Percentiles rank a stretch among this genome's conserved stretches.
phyloP scores from a whole-genome alignment of 768 basidiomycete genomes.

The Boletus huronensis region DNA sequence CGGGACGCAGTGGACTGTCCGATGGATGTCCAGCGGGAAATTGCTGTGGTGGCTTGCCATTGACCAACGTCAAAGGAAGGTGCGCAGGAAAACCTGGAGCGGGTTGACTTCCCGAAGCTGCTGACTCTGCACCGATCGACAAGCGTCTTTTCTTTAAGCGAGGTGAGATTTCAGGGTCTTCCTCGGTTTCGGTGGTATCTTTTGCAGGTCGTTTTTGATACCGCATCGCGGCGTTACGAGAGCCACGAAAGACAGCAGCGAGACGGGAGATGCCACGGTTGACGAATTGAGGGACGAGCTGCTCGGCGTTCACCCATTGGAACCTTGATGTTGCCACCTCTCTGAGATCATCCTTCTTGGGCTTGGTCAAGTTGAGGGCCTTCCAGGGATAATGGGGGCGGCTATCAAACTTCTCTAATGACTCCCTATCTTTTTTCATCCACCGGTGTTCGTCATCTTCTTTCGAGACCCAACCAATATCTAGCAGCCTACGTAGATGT shows the following conservation, averaged over 20 bases:
- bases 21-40: constrained; percentile 25
- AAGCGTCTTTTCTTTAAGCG: constrained; percentile 28
- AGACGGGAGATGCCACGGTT: constrained; percentile 21
- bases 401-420: constrained; percentile 25
- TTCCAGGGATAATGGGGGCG: constrained; percentile 27
- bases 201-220: constrained; percentile 26
- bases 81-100: constrained; percentile 2
- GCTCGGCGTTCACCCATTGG: constrained; percentile 32
- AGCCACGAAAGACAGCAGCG: constrained; percentile 11
- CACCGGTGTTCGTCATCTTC: constrained; percentile 23
- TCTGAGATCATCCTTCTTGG: constrained; percentile 24
- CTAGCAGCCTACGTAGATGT: constrained; percentile 28
- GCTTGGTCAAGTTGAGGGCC: constrained; percentile 20
- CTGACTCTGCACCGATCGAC: constrained; percentile 1
- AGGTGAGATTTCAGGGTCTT: constrained; percentile 14
- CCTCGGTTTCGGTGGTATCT: constrained; percentile 7
- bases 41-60: constrained; percentile 32
- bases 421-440: constrained; percentile 24
- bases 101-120: constrained; percentile 2
- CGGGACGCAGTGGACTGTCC: background rate
- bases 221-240: background rate
- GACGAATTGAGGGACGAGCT: constrained; percentile 25
- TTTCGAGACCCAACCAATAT: constrained; percentile 28
- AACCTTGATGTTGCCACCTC: constrained; percentile 27
- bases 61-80: constrained; percentile 21